Evolutionary conservation across 805 yeast species (phyloP), one percentile per base, ranked within the genome.

Genomic region (Tetrapisispora fleetii): DNA sequence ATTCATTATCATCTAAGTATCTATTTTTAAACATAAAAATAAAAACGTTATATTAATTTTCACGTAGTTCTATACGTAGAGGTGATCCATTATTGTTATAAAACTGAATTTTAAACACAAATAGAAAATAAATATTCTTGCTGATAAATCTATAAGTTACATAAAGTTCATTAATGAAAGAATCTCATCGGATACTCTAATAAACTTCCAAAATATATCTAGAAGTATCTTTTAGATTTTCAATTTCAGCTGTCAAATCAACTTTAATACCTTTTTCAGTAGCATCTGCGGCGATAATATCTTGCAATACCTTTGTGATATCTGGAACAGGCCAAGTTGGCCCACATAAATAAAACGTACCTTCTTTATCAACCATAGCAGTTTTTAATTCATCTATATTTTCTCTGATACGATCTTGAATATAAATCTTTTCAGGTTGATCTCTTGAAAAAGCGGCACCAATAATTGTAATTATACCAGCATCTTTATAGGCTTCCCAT

Each of bases 261-360:
- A 85, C 72, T 58, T 76, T 74, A 46, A 74, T 77, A 49, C 93
- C 95, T 48, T 72, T 75, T 54, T 71, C 73, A 46, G 71, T 73
- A 24, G 95, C 95, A 54, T 86, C 95, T 42, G 77, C 76, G 22
- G 68, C 67, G 46, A 89, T 75, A 57, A 91, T 84, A 54, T 87
- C 95, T 61, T 84, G 84, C 57, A 91, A 73, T 59, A 96, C 95
- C 40, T 83, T 84, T 47, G 96, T 85, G 59, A 91, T 85, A 66
- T 90, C 96, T 11, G 98, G 96, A 62, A 91, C 97, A 33, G 98
- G 98, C 98, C 98, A 91, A 2, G 97, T 91, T 40, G 98, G 98
- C 53, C 98, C 98, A 80, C 98, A 91, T 65, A 91, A 76, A 72
- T 91, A 91, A 78, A 91, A 91, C 24, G 89, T 82, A 50, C 98